A percentile compares a stretch with the other conserved stretches of the same genome.
These are phyloP conservation scores for Lachnellula occidentalis DNA, from an alignment of 2,329 filamentous ascomycete genomes.

Conservation along the genomic window DNA sequence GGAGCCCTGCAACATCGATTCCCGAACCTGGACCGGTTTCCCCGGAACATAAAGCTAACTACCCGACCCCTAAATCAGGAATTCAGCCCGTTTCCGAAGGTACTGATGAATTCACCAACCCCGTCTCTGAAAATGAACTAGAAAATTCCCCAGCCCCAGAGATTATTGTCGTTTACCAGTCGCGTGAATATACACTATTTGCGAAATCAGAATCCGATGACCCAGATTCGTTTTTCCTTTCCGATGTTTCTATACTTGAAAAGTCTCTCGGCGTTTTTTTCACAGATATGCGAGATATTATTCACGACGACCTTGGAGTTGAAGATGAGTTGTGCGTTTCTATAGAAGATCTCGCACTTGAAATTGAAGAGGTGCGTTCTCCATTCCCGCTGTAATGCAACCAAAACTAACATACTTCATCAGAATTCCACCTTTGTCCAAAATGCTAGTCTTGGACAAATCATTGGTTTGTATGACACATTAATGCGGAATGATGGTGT, in stretches of 20 bases:
- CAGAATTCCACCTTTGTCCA: slow-evolving; percentile 45
- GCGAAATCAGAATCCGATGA: slow-evolving; percentile 47
- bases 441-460: slow-evolving; percentile 47
- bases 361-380: slow-evolving; percentile 50
- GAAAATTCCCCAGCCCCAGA: slow-evolving; percentile 27
- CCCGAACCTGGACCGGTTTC: background rate
- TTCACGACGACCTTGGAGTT: slow-evolving; percentile 48
- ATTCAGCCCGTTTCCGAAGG: background rate
- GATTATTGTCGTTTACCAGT: slow-evolving; percentile 50
- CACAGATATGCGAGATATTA: slow-evolving; percentile 46
- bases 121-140: background rate
- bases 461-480: slow-evolving; percentile 54
- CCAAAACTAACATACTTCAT: slow-evolving; percentile 25
- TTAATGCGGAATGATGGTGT: slow-evolving; percentile 55
- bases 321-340: slow-evolving; percentile 53
- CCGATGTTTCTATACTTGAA: slow-evolving; percentile 49
- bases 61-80: background rate
- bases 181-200: slow-evolving; percentile 52
- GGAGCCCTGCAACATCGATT: slow-evolving; percentile 11
- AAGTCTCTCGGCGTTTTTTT: slow-evolving; percentile 51
- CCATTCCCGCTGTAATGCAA: background rate
- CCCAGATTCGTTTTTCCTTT: slow-evolving; percentile 50
- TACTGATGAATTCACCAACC: background rate
- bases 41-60: background rate
- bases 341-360: slow-evolving; percentile 49